Evolutionary conservation across 345 rosid species (phyloP).

Genomic region (Eutrema japonicum): DNA sequence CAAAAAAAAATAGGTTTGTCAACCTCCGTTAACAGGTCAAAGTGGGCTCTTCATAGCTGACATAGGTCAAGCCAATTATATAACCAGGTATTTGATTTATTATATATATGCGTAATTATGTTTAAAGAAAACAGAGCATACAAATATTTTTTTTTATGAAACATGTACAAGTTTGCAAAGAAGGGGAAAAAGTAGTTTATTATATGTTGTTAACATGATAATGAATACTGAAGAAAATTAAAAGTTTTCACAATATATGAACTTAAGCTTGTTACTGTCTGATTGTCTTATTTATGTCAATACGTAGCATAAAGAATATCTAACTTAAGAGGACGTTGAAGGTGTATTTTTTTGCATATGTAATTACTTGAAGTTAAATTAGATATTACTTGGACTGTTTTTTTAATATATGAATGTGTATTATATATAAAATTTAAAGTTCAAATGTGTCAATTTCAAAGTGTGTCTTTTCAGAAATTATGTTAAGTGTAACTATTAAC

Average conservation of each 20-base stretch:
- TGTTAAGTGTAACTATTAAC: neutral
- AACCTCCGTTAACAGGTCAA: constrained; percentile 59
- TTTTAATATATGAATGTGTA: neutral
- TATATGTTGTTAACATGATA: neutral
- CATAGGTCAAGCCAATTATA: constrained; percentile 41
- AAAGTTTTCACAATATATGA: neutral
- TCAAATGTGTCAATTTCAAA: neutral
- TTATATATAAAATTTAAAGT: neutral
- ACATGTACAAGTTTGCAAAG: neutral
- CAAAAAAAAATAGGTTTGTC: constrained; percentile 54
- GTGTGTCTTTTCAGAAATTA: neutral
- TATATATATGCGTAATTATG: neutral
- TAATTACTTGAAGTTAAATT: too few species aligned
- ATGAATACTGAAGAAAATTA: neutral
- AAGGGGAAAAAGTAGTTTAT: neutral
- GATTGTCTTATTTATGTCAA: neutral
- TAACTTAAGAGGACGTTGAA: too few species aligned
- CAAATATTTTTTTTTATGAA: neutral
- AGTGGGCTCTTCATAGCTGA: constrained; percentile 70
- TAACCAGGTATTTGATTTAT: constrained; percentile 51
- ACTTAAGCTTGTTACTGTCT: neutral
- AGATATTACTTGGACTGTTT: neutral
- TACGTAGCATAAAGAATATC: neutral
- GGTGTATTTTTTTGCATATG: too few species aligned
- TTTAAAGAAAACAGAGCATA: neutral